phyloP scores from a whole-genome alignment of 2,329 filamentous ascomycete species.

The Aspergillus sp. region DNA sequence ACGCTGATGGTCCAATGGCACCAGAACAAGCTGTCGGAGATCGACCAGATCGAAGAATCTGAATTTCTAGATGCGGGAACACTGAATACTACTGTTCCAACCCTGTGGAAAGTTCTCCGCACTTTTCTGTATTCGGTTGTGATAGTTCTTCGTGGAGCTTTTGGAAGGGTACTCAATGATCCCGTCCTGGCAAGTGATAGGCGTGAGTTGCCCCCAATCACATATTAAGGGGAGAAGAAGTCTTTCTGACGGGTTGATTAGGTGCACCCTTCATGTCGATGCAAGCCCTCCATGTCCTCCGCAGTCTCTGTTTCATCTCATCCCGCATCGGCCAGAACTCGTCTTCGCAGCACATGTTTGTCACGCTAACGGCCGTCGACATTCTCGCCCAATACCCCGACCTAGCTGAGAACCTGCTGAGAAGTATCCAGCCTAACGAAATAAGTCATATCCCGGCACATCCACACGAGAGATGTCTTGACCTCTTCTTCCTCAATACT shows the following conservation, averaged over 20 bases:
- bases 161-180: slow-evolving; percentile 58
- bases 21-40: slow-evolving; percentile 61
- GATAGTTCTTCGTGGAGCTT: slow-evolving; percentile 64
- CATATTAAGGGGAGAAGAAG: neutral
- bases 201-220: slow-evolving; percentile 30
- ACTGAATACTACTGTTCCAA: slow-evolving; percentile 56
- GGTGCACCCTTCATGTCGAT: slow-evolving; percentile 59
- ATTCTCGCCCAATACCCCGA: slow-evolving; percentile 63
- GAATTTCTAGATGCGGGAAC: slow-evolving; percentile 58
- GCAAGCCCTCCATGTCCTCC: slow-evolving; percentile 64
- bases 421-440: slow-evolving; percentile 50
- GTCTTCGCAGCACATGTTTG: slow-evolving; percentile 79
- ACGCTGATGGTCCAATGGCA: slow-evolving; percentile 65
- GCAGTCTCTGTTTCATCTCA: slow-evolving; percentile 75
- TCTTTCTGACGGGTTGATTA: slow-evolving; percentile 11
- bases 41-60: slow-evolving; percentile 61
- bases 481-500: slow-evolving; percentile 80
- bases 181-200: slow-evolving; percentile 45
- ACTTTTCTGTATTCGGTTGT: slow-evolving; percentile 68
- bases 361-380: slow-evolving; percentile 74
- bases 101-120: slow-evolving; percentile 66
- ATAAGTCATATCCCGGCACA: slow-evolving; percentile 52
- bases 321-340: slow-evolving; percentile 61
- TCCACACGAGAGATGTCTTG: slow-evolving; percentile 63
- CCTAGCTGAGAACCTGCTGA: slow-evolving; percentile 59